Evolutionary conservation across 2,329 filamentous ascomycete genomes (phyloP), one percentile per base, ranked within the genome.

Genomic region (Aotearoamyces nothofagi): DNA sequence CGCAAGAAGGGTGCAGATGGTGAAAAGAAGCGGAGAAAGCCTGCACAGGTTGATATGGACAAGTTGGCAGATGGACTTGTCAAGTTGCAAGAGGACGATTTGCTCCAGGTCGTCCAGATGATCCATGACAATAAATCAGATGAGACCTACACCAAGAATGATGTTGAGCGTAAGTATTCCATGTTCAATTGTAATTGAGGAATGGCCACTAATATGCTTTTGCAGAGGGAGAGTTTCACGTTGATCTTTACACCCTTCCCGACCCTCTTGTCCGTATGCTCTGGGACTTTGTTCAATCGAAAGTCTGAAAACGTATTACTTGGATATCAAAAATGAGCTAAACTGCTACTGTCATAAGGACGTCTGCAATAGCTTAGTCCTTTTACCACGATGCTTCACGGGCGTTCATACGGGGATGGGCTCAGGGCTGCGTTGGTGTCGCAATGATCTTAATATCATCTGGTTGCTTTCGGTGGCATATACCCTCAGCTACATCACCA

Each of bases 181-280:
- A 22, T 6, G 24, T 32, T 15, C 35, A 31, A 30, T 29, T 17
- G 20, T 26, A 8, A 10, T 15, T 29, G 22, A 31, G 24, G 12
- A n/a, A n/a, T 19, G 9, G 17, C 24, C 30, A 27, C 30, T 35
- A 27, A 33, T 13, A 26, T 16, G 11, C 12, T 29, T 9, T 27
- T 26, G 27, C 46, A 81, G 84, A 86, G 48, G 90, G 90, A 47
- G 90, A 98, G 58, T 98, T 98, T 60, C 90, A 93, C 36, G 87
- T 98, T 43, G 90, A 98, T 49, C 67, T 98, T 33, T 96, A 93
- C 59, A 96, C 90, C n/a, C 72, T 98, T 39, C 86, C 90, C 1
- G 90, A 96, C 40, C 58, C 61, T 15, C 66, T 96, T 20, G 78
- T 90, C 50, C 92, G 90, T 55, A 84, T 83, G 72, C 74, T 98